Evolutionary conservation across 768 basidiomycete genomes (phyloP).

Genomic region (Russula griseocarnosa): DNA sequence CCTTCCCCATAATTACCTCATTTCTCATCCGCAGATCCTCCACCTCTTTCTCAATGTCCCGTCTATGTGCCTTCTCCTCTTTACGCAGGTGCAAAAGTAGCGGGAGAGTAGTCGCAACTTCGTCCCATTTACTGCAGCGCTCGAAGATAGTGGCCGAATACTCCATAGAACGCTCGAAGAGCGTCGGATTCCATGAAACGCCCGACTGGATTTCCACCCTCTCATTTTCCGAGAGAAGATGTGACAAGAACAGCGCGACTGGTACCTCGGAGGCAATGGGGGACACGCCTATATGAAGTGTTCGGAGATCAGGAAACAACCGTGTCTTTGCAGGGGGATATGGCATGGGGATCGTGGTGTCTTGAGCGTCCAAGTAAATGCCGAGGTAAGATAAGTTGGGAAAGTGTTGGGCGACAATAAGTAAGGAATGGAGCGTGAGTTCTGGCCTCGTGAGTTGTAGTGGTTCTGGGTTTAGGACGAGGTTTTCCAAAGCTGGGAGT

Average conservation of each 20-base stretch:
- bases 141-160: not conserved
- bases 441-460: conserved; percentile 18
- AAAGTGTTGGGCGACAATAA: conserved; percentile 17
- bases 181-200: conserved; percentile 13
- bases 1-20: conserved; percentile 24
- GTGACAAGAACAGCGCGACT: conserved; percentile 27
- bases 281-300: conserved; percentile 23
- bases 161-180: conserved; percentile 9
- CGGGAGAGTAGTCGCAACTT: conserved; percentile 25
- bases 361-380: conserved; percentile 25
- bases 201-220: conserved; percentile 17
- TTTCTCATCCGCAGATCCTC: conserved; percentile 29
- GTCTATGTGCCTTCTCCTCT: conserved; percentile 23
- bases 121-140: conserved; percentile 19
- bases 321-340: not conserved
- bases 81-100: conserved; percentile 24
- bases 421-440: conserved; percentile 14
- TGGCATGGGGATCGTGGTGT: not conserved
- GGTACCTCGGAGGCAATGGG: conserved; percentile 23
- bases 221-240: conserved; percentile 21
- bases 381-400: conserved; percentile 21
- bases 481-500: conserved; percentile 20
- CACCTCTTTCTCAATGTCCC: conserved; percentile 27
- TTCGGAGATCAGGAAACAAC: conserved; percentile 11
- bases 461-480: conserved; percentile 26